These are phyloP conservation scores for Vinca major DNA, from an alignment of 305 asterid genomes.

Conservation along the genomic window DNA sequence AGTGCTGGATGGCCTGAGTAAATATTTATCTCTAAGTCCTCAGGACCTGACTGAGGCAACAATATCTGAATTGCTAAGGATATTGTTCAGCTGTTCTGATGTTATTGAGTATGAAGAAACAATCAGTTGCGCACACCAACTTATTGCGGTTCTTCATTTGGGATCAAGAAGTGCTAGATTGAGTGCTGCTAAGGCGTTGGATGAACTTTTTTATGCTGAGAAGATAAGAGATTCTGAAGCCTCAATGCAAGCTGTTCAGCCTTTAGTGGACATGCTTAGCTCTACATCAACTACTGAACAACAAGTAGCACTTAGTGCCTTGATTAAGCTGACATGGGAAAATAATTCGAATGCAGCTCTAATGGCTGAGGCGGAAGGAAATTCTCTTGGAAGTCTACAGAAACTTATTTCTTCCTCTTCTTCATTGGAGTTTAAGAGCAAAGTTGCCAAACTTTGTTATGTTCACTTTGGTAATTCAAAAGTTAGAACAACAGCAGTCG, in stretches of 20 bases:
- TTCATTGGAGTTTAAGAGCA: slow-evolving; percentile 51
- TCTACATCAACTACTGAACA: slow-evolving; percentile 51
- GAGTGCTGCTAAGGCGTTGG: slow-evolving; percentile 70
- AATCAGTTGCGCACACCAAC: slow-evolving; percentile 59
- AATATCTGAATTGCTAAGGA: slow-evolving; percentile 60
- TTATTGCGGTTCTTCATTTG: slow-evolving; percentile 85
- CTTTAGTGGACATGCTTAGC: slow-evolving; percentile 68
- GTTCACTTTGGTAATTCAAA: slow-evolving; percentile 50
- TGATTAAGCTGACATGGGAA: slow-evolving; percentile 57
- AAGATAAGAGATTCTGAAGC: slow-evolving; percentile 58
- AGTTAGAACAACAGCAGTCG: slow-evolving; percentile 45
- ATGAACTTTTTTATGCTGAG: slow-evolving; percentile 61
- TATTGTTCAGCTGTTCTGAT: slow-evolving; percentile 56
- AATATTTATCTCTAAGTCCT: slow-evolving; percentile 80
- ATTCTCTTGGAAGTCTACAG: slow-evolving; percentile 52
- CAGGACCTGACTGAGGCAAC: slow-evolving; percentile 74
- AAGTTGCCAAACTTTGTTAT: slow-evolving; percentile 64
- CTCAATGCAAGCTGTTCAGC: slow-evolving; percentile 70
- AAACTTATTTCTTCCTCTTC: slow-evolving; percentile 46
- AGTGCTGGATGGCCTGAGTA: slow-evolving; percentile 63
- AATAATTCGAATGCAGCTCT: slow-evolving; percentile 43
- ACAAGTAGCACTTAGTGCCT: slow-evolving; percentile 57
- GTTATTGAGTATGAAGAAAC: slow-evolving; percentile 56
- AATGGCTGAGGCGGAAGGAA: slow-evolving; percentile 60
- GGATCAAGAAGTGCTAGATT: slow-evolving; percentile 76